Conservation (phyloP, 768 basidiomycete species). For the Tulasnella sp. region DNA sequence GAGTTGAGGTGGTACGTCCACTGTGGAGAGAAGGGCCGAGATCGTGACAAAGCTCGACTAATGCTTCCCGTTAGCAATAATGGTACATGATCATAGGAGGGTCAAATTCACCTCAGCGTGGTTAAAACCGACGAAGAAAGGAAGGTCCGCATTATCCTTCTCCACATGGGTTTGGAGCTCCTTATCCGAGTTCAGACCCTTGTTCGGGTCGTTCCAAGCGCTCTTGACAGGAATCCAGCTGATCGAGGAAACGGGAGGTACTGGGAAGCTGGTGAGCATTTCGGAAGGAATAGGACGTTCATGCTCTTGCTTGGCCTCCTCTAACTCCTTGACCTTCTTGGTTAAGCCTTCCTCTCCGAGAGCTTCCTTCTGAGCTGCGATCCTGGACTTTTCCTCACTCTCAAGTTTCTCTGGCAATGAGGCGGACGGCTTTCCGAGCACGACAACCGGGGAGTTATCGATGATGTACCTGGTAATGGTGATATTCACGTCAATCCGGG, state of each 20-base stretch:
- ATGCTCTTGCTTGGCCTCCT: slow-evolving; percentile 79
- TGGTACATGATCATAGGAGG: background rate
- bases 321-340: slow-evolving; percentile 51
- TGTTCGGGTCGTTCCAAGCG: slow-evolving; percentile 44
- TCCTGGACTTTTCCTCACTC: slow-evolving; percentile 64
- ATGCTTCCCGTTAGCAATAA: slow-evolving; percentile 10
- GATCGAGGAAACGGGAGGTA: slow-evolving; percentile 82
- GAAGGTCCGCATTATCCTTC: slow-evolving; percentile 51
- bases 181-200: slow-evolving; percentile 18
- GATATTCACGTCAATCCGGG: background rate
- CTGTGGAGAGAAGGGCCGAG: slow-evolving; percentile 66
- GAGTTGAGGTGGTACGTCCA: slow-evolving; percentile 56
- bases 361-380: slow-evolving; percentile 50
- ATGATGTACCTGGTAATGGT: slow-evolving; percentile 56
- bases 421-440: slow-evolving; percentile 83
- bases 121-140: slow-evolving; percentile 90
- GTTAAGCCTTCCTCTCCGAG: slow-evolving; percentile 77
- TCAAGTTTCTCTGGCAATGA: slow-evolving; percentile 69
- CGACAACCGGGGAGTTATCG: slow-evolving; percentile 56
- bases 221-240: slow-evolving; percentile 79
- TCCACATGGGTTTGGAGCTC: slow-evolving; percentile 52
- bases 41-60: slow-evolving; percentile 90
- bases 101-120: slow-evolving; percentile 60
- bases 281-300: slow-evolving; percentile 70
- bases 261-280: slow-evolving; percentile 74